A percentile compares a stretch with the other conserved stretches of the same genome.
Conservation (phyloP, 495 filamentous ascomycete species). For the Astrothelium subdiscretum region DNA sequence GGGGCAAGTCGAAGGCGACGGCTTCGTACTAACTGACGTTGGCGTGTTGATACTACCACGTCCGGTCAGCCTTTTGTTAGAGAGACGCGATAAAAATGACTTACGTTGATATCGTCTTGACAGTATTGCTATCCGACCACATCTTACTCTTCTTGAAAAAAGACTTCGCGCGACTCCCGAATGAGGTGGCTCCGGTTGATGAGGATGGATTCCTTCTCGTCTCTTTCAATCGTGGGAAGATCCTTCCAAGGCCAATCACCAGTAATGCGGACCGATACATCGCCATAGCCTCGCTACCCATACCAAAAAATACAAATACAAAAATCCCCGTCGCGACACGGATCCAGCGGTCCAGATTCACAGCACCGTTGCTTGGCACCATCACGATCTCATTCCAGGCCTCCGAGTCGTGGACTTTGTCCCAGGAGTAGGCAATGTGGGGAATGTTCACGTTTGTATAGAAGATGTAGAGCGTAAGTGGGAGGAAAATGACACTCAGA, state of each 20-base stretch:
- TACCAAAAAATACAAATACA: slow-evolving; percentile 71
- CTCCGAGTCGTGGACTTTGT: slow-evolving; percentile 38
- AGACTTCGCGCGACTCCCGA: slow-evolving; percentile 14
- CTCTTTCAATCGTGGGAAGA: slow-evolving; percentile 10
- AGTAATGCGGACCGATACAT: slow-evolving; percentile 52
- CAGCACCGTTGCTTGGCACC: slow-evolving; percentile 42
- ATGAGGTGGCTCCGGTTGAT: slow-evolving; percentile 3
- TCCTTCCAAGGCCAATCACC: slow-evolving; percentile 8
- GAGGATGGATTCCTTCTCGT: background rate
- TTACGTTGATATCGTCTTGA: background rate
- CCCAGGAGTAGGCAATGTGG: slow-evolving; percentile 40
- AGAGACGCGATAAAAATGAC: background rate
- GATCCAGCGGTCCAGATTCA: slow-evolving; percentile 58
- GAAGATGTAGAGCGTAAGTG: slow-evolving; percentile 50
- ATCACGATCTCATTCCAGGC: slow-evolving; percentile 49
- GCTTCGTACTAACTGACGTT: background rate
- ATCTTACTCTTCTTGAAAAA: slow-evolving; percentile 10
- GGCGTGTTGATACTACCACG: background rate
- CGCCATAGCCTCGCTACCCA: slow-evolving; percentile 60
- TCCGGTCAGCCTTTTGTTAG: background rate
- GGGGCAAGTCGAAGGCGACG: background rate
- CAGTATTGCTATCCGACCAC: background rate
- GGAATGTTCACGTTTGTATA: slow-evolving; percentile 37
- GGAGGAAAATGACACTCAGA: slow-evolving; percentile 55
- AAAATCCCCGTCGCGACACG: slow-evolving; percentile 46